Conservation (phyloP, 2,329 filamentous ascomycete genomes). For the Periconia sp. region DNA sequence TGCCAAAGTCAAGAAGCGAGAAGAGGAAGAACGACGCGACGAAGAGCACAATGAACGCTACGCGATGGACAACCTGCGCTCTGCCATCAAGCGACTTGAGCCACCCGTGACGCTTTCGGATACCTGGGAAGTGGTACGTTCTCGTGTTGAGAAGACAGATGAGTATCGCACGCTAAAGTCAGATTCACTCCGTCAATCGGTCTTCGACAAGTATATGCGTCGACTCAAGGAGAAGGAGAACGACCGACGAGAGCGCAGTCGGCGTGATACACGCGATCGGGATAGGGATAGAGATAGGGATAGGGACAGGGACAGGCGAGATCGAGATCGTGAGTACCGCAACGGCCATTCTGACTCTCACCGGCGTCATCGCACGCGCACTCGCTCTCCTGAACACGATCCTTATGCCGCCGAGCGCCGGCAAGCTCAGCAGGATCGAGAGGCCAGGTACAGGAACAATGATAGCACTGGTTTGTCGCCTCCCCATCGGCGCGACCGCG, state of each 20-base stretch:
- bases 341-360: constrained; percentile 47
- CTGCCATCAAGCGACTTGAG: constrained; percentile 86
- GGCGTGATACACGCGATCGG: constrained; percentile 52
- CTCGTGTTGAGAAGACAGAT: constrained; percentile 77
- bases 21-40: constrained; percentile 82
- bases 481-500: constrained; percentile 50
- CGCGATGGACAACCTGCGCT: constrained; percentile 82
- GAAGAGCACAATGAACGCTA: constrained; percentile 85
- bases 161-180: constrained; percentile 84
- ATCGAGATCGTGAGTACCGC: constrained; percentile 48
- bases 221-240: constrained; percentile 87
- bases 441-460: constrained; percentile 88
- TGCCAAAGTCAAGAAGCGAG: constrained; percentile 82
- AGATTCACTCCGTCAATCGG: constrained; percentile 80
- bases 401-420: constrained; percentile 94
- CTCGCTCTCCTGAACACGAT: constrained; percentile 89
- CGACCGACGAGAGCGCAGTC: constrained; percentile 60
- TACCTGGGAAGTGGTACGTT: constrained; percentile 86
- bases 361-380: constrained; percentile 63
- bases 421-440: constrained; percentile 90
- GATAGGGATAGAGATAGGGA: constrained; percentile 39
- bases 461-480: constrained; percentile 69
- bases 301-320: constrained; percentile 46
- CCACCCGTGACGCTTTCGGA: constrained; percentile 79
- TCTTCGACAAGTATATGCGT: constrained; percentile 90